Base-by-base conservation (phyloP, 2,329 filamentous ascomycete species). In the Fonsecaea monophora region DNA sequence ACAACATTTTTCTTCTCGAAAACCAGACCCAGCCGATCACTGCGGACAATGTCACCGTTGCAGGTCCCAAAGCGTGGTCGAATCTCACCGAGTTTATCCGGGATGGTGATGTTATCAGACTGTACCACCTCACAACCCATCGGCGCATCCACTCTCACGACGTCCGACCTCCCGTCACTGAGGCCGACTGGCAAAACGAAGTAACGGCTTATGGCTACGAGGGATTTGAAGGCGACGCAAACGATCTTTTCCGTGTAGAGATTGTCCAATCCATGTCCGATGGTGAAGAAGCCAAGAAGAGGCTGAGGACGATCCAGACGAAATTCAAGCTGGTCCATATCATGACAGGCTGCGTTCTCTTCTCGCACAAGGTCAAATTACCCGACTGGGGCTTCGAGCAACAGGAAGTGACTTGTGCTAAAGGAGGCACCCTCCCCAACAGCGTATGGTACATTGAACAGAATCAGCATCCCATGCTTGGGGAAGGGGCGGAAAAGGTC, bases 291-390 rank as follows among this genome's bases (percentile, higher is more conserved):
- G 92, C 94, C 64, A 96, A 96, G 83, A 87, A 91, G 74, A 90
- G 94, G 37, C 77, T 99, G 59, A 89, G 95, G 66, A 97, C 95
- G 34, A 98, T 99, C 71, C 90, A 99, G 81, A 93, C 93, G 74
- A 98, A 98, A 82, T 99, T 99, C 83, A 91, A 89, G 76, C 90
- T 99, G 53, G 87, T 98, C 38, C 95, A 99, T 77, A 82, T 97
- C 77, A 98, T 99, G 95, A 97, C 93, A 70, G 94, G 94, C 55
- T 99, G 95, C 77, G 91, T 90, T 12, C 85, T 99, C 30, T 99
- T 99, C 84, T 98, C 94, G 0, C 95, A 99, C 85, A 98, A 97
- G 83, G 94, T 98, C 77, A 99, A 99, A 83, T 89, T 99, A 66
- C 95, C 95, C 2, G 93, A 96, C 2, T 99, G 95, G 95, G 95